Evolutionary conservation across 129 eudicot species (phyloP), one percentile per base, ranked within the genome.

Genomic region (Saussurea involucrata): DNA sequence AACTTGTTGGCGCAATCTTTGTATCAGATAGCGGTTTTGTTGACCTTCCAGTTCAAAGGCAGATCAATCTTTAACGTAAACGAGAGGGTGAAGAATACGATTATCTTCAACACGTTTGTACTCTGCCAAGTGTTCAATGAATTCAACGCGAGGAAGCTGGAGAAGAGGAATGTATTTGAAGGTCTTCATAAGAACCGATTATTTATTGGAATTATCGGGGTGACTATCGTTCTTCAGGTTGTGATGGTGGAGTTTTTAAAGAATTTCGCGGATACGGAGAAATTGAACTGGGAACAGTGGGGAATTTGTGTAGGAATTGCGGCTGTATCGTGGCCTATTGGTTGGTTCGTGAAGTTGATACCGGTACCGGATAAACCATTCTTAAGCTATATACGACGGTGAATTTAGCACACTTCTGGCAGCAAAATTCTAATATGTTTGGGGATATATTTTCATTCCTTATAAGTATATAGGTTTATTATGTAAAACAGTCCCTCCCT

Each of bases 51-150:
- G 76, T 92, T 92, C 76, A 77, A 53, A 55, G 98, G 98, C 28
- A 76, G 25, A 72, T 75, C 86, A 4, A 86, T 92, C 42, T 90
- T 92, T 18, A 31, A 78, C 25, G 93, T 92, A n/a, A 25, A 74
- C 8, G 87, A 80, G 77, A 77, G 37, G 66, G 96, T 86, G 69
- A 92, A 88, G 81, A 74, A 87, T 22, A 93, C 96, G 12, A 76
- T 93, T 15, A 85, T 93, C 53, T 93, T 93, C 87, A 93, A 93
- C 21, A 88, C 91, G 1, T 93, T 93, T 32, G 98, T 93, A 29
- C 78, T 93, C 18, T 93, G 98, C 77, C 98, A 93, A 82, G 96
- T 93, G 22, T 93, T 93, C 82, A 93, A 93, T 10, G 92, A 86
- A 53, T 90, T 93, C 57, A 93, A 93, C 65, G 69, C 98, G 29